Base-by-base conservation (phyloP, 768 basidiomycete species). In the Russula sp. region DNA sequence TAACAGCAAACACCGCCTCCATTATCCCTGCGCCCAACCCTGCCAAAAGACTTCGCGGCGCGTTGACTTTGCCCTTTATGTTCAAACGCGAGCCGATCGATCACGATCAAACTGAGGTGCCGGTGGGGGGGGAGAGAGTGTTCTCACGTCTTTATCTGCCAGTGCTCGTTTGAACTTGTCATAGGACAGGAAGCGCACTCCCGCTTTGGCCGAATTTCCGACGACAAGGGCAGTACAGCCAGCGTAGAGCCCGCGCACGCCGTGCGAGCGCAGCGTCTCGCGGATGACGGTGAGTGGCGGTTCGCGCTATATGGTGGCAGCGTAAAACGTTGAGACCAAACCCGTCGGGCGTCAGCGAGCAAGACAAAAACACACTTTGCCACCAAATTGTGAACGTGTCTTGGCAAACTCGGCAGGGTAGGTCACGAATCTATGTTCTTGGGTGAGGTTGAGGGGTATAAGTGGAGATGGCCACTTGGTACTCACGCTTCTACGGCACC, bases 401-500 rank as follows among this genome's bases (percentile, higher is more conserved):
- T 98, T 98, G 55, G 96, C 87, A 70, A 85, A 95, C 73, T 98
- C 94, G 0, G 90, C 87, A 1, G 93, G 92, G 68, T 93, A 96
- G 20, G 91, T 95, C 66, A 89, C 75, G 75, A 89, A 89, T 63
- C 89, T 91, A 72, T 59, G 69, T 71, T 74, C 65, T 75, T 78
- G 70, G 71, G 75, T 69, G 72, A 65, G 66, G 68, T 81, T 69
- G 77, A 74, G 63, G 55, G 18, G 44, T 44, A 44, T 13, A 37
- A 27, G 14, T 1, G 35, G 39, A 40, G 10, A 35, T 50, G 13
- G 57, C 20, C 54, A 27, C 42, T 35, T 42, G 2, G 50, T 6
- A 77, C 88, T 77, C 75, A 91, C 89, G 91, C 92, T 78, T 98
- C 95, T 61, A 97, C 80, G 8, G 88, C 94, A 16, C 97, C 96